These are phyloP conservation scores for Gossypium raimondii DNA, from an alignment of 345 rosid genomes.

Conservation along the genomic window DNA sequence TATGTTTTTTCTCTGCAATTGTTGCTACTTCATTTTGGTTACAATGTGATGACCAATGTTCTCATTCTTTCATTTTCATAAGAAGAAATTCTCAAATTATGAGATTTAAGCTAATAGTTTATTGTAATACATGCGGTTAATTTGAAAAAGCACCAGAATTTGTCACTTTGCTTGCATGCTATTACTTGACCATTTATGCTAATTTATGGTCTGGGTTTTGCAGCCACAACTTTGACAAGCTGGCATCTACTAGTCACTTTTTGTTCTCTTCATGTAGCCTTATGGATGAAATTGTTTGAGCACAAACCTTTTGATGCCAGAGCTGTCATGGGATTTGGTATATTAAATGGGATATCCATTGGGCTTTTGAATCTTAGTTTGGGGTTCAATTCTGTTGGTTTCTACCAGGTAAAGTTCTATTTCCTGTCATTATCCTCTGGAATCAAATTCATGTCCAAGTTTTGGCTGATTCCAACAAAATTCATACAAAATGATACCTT, in stretches of 20 bases:
- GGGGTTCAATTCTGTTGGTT: slow-evolving; percentile 98
- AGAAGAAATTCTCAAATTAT: neutral
- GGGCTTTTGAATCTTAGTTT: slow-evolving; percentile 95
- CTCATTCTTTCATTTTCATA: neutral
- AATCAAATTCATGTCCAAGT: neutral
- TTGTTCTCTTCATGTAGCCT: slow-evolving; percentile 95
- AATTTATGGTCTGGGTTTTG: slow-evolving; percentile 13
- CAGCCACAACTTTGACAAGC: slow-evolving; percentile 99
- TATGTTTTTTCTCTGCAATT: neutral
- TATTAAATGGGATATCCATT: slow-evolving; percentile 91
- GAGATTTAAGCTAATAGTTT: slow-evolving; percentile 5
- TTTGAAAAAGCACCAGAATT: neutral
- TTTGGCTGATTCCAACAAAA: neutral
- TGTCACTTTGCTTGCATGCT: neutral
- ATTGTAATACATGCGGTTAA: neutral
- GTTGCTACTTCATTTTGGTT: neutral
- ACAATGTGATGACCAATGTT: neutral
- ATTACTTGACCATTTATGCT: slow-evolving; percentile 9
- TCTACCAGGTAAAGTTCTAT: slow-evolving; percentile 69
- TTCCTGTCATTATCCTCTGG: neutral
- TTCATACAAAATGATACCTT: neutral
- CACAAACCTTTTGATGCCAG: slow-evolving; percentile 99
- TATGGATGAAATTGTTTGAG: slow-evolving; percentile 95
- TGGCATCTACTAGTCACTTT: slow-evolving; percentile 99
- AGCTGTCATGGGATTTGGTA: slow-evolving; percentile 99